Evolutionary conservation across 768 basidiomycete genomes (phyloP).

Genomic region (Leccinum subgranulosum): DNA sequence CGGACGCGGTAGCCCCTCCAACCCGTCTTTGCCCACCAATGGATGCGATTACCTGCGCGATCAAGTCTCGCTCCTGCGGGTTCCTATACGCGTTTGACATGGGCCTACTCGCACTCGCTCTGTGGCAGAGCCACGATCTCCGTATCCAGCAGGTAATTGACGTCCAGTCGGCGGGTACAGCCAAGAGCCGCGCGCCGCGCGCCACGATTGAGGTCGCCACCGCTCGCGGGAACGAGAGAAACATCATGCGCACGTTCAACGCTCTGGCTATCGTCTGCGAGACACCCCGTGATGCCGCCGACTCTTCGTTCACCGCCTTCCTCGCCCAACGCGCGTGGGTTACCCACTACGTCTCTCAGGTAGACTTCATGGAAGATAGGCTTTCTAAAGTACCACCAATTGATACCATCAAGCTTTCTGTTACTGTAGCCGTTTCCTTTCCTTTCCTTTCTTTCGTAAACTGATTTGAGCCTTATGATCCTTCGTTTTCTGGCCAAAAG

Average conservation of each 20-base stretch:
- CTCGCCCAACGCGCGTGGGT: conserved; percentile 32
- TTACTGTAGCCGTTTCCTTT: conserved; percentile 11
- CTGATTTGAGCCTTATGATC: conserved; percentile 15
- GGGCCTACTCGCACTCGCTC: conserved; percentile 26
- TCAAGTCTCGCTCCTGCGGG: conserved; percentile 26
- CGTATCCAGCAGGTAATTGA: conserved; percentile 35
- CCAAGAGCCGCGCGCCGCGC: conserved; percentile 14
- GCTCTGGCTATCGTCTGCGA: conserved; percentile 1
- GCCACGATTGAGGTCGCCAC: conserved; percentile 17
- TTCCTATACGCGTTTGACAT: conserved; percentile 32
- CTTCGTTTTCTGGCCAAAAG: conserved; percentile 29
- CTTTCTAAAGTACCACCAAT: conserved; percentile 23
- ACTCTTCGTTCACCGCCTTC: conserved; percentile 6
- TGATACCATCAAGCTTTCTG: conserved; percentile 25
- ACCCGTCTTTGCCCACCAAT: conserved; percentile 9
- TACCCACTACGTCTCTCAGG: conserved; percentile 29
- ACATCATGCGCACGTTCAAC: conserved; percentile 16
- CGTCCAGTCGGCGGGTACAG: conserved; percentile 20
- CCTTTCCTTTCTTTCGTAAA: not conserved
- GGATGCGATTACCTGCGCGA: conserved; percentile 29
- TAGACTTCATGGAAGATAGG: conserved; percentile 17
- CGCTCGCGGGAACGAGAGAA: conserved; percentile 6
- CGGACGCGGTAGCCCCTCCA: conserved; percentile 28
- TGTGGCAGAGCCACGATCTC: conserved; percentile 30
- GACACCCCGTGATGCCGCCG: not conserved